Evolutionary conservation across 2,329 filamentous ascomycete species (phyloP).

Genomic region (Dothideomycetes sp.): DNA sequence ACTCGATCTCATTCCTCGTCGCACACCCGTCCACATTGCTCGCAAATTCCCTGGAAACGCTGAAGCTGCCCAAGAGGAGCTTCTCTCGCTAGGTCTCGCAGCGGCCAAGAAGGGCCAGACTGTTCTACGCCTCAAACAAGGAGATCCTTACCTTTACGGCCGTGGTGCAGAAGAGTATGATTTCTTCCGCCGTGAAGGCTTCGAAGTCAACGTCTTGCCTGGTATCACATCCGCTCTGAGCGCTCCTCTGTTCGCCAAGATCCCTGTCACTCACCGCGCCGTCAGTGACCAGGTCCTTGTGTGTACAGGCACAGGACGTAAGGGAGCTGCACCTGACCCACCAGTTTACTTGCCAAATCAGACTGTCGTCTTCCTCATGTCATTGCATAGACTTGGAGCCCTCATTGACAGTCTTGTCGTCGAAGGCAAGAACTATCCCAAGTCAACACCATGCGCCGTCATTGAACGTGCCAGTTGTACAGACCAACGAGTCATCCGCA

Average conservation of each 20-base stretch:
- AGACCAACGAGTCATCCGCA: slow-evolving; percentile 86
- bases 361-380: slow-evolving; percentile 93
- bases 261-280: slow-evolving; percentile 80
- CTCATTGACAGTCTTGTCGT: slow-evolving; percentile 63
- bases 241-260: slow-evolving; percentile 77
- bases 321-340: slow-evolving; percentile 72
- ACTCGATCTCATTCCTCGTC: slow-evolving; percentile 78
- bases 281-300: slow-evolving; percentile 88
- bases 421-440: slow-evolving; percentile 52
- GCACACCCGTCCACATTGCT: slow-evolving; percentile 82
- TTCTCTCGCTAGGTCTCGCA: slow-evolving; percentile 67
- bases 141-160: slow-evolving; percentile 93
- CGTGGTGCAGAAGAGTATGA: slow-evolving; percentile 86
- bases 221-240: slow-evolving; percentile 83
- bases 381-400: slow-evolving; percentile 70
- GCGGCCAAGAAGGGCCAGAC: slow-evolving; percentile 61
- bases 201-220: slow-evolving; percentile 61
- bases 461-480: slow-evolving; percentile 89
- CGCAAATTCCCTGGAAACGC: slow-evolving; percentile 97
- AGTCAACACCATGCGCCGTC: slow-evolving; percentile 77
- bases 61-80: slow-evolving; percentile 83
- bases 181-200: slow-evolving; percentile 68
- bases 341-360: slow-evolving; percentile 67
- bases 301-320: slow-evolving; percentile 93
- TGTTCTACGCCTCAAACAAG: slow-evolving; percentile 87